Evolutionary conservation across 345 rosid species (phyloP).

Genomic region (Moricandia arvensis): DNA sequence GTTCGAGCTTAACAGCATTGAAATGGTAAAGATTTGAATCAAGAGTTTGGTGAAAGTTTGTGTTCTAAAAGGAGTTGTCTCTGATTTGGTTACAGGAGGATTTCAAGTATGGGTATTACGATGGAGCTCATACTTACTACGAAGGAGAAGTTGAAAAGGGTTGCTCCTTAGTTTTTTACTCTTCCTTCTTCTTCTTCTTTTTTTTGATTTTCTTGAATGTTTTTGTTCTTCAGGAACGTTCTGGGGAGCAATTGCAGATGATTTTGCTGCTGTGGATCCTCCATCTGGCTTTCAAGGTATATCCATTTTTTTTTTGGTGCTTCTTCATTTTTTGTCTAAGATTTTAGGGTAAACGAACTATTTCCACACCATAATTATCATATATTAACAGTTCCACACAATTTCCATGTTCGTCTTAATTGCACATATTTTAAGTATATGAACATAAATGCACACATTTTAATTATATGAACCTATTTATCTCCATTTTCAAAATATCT

Average conservation of each 20-base stretch:
- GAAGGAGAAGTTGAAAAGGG: conserved; percentile 62
- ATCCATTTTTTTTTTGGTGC: neutral
- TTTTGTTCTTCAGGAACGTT: conserved; percentile 44
- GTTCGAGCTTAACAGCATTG: conserved; percentile 60
- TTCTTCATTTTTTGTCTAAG: neutral
- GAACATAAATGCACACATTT: no score
- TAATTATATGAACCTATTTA: no score
- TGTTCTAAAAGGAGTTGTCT: neutral
- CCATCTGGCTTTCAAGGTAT: conserved; percentile 81
- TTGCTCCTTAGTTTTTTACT: neutral
- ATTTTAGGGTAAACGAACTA: no score
- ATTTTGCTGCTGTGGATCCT: conserved; percentile 57
- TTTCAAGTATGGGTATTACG: conserved; percentile 70
- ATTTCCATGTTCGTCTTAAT: no score
- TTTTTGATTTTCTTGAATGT: neutral
- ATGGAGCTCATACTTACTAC: conserved; percentile 75
- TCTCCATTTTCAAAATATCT: no score
- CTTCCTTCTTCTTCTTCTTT: neutral
- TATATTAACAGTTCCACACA: no score
- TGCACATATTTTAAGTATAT: no score
- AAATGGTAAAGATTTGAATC: conserved; percentile 40
- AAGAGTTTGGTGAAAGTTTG: neutral
- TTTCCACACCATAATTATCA: no score
- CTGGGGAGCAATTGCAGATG: conserved; percentile 72
- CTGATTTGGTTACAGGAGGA: conserved; percentile 56